Evolutionary conservation across 1,139 yeast genomes (phyloP).

Genomic region (Arxiozyma telluris): DNA sequence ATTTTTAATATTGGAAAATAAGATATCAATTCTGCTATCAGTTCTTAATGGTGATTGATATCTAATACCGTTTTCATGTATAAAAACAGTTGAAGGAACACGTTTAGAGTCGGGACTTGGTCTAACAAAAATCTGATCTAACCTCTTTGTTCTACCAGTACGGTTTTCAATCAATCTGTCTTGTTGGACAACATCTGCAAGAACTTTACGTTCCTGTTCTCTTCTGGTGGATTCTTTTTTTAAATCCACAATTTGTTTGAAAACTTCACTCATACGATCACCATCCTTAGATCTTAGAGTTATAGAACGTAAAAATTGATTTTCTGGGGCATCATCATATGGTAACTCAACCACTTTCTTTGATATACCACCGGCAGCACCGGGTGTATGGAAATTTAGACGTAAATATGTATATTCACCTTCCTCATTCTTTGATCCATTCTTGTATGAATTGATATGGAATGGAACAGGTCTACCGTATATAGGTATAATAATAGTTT

Average conservation of each 20-base stretch:
- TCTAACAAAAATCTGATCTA: slow-evolving; percentile 83
- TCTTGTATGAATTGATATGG: slow-evolving; percentile 88
- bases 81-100: slow-evolving; percentile 81
- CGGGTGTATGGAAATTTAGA: slow-evolving; percentile 89
- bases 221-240: slow-evolving; percentile 87
- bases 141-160: slow-evolving; percentile 70
- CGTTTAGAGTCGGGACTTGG: slow-evolving; percentile 97
- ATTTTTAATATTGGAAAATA: slow-evolving; percentile 87
- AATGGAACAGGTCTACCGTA: slow-evolving; percentile 97
- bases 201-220: slow-evolving; percentile 81
- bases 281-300: slow-evolving; percentile 86
- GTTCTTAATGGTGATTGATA: slow-evolving; percentile 76
- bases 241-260: slow-evolving; percentile 83
- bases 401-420: slow-evolving; percentile 90
- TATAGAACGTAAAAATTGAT: slow-evolving; percentile 77
- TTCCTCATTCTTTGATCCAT: slow-evolving; percentile 92
- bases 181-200: slow-evolving; percentile 93
- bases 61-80: slow-evolving; percentile 93
- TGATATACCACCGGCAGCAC: slow-evolving; percentile 63
- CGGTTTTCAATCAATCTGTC: slow-evolving; percentile 77
- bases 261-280: slow-evolving; percentile 85
- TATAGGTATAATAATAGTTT: slow-evolving; percentile 83
- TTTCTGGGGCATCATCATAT: slow-evolving; percentile 79
- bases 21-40: slow-evolving; percentile 80
- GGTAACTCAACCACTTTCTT: slow-evolving; percentile 74